Conservation (phyloP, 306 rosid genomes). For the Styphnolobium japonicum region DNA sequence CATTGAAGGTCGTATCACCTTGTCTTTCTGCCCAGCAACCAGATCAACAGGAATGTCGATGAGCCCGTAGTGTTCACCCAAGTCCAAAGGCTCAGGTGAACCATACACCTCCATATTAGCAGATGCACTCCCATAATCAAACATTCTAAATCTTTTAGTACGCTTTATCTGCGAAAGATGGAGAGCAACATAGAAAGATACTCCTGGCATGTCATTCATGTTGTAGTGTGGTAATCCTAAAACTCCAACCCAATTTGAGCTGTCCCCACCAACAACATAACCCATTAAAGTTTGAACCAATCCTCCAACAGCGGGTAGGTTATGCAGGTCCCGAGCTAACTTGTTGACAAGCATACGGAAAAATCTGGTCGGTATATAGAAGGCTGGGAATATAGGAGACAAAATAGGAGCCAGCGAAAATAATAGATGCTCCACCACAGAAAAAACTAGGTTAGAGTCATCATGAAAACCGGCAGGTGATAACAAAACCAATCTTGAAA, state of each 20-base stretch:
- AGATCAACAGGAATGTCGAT: slow-evolving; percentile 63
- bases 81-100: slow-evolving; percentile 58
- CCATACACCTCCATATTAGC: slow-evolving; percentile 53
- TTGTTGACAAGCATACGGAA: slow-evolving; percentile 77
- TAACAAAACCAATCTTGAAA: slow-evolving; percentile 60
- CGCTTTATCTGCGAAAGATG: slow-evolving; percentile 74
- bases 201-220: slow-evolving; percentile 79
- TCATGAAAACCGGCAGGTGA: slow-evolving; percentile 78
- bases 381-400: slow-evolving; percentile 52
- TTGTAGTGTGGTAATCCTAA: slow-evolving; percentile 69
- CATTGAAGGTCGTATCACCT: slow-evolving; percentile 65
- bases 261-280: slow-evolving; percentile 67
- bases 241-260: slow-evolving; percentile 80
- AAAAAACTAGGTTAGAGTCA: slow-evolving; percentile 49
- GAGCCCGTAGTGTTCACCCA: slow-evolving; percentile 52
- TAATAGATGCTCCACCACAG: slow-evolving; percentile 38
- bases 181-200: slow-evolving; percentile 52
- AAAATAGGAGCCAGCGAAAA: slow-evolving; percentile 51
- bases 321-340: slow-evolving; percentile 67
- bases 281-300: slow-evolving; percentile 69
- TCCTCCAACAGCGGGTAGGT: slow-evolving; percentile 74
- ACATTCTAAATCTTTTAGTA: slow-evolving; percentile 52
- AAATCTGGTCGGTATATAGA: slow-evolving; percentile 72
- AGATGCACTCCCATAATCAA: slow-evolving; percentile 51
- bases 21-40: slow-evolving; percentile 67